These are phyloP conservation scores for Mycosphaerella sp. DNA, from an alignment of 2,329 filamentous ascomycete species.

Conservation along the genomic window DNA sequence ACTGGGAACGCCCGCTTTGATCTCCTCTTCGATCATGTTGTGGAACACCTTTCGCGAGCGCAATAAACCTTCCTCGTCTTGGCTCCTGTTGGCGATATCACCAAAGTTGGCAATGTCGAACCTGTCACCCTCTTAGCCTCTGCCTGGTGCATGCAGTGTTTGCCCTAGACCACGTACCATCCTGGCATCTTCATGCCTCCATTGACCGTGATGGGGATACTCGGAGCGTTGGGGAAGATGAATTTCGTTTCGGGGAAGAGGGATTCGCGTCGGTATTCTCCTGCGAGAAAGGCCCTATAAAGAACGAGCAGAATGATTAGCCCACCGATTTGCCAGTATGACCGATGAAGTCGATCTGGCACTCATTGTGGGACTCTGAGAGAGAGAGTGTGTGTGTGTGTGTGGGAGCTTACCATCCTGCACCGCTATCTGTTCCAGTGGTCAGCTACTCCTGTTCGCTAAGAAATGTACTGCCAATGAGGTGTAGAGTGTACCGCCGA, in stretches of 20 bases:
- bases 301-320: not conserved
- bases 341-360: not conserved
- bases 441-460: constrained; percentile 9
- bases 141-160: not conserved
- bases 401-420: constrained; percentile 60
- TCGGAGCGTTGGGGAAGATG: constrained; percentile 83
- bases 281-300: constrained; percentile 63
- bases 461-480: constrained; percentile 1
- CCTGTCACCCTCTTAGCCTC: constrained; percentile 43
- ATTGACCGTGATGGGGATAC: constrained; percentile 46
- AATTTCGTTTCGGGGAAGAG: constrained; percentile 82
- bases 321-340: not conserved
- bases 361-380: not conserved
- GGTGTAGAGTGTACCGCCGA: constrained; percentile 50
- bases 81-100: constrained; percentile 41
- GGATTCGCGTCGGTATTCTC: constrained; percentile 71
- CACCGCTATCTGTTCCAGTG: constrained; percentile 41
- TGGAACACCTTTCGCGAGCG: constrained; percentile 70
- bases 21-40: constrained; percentile 69
- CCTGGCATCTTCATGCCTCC: constrained; percentile 74
- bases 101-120: constrained; percentile 62
- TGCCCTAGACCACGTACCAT: not conserved
- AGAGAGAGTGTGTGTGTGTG: no score
- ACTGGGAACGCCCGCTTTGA: constrained; percentile 71
- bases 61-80: constrained; percentile 69